Percentiles rank a stretch among this genome's conserved stretches.
Evolutionary conservation across 805 yeast species (phyloP).

Genomic region (Clavispora asparagi): DNA sequence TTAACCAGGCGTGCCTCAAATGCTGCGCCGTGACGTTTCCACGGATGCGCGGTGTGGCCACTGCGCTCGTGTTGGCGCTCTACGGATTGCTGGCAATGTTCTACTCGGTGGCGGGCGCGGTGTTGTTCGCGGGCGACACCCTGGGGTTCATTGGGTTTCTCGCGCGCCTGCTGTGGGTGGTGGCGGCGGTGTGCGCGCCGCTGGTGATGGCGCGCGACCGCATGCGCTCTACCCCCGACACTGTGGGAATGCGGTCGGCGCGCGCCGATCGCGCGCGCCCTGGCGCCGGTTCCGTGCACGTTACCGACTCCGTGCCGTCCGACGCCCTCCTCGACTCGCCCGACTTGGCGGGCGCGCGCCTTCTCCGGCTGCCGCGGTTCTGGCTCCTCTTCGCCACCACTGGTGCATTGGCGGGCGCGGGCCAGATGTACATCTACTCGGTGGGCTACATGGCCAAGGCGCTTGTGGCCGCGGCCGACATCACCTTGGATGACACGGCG

Average conservation of each 20-base stretch:
- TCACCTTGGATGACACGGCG: slow-evolving; percentile 20
- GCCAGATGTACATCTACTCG: slow-evolving; percentile 44
- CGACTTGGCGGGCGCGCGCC: slow-evolving; percentile 12
- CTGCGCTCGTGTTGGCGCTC: slow-evolving; percentile 68
- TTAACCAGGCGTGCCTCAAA: slow-evolving; percentile 61
- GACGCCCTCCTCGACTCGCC: background rate
- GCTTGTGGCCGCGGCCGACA: slow-evolving; percentile 15
- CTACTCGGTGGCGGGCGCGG: slow-evolving; percentile 51
- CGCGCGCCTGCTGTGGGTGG: slow-evolving; percentile 36
- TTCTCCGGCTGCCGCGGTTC: slow-evolving; percentile 23
- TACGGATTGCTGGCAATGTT: slow-evolving; percentile 72
- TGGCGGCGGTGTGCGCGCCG: slow-evolving; percentile 44
- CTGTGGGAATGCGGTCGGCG: background rate
- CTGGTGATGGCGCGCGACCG: slow-evolving; percentile 37
- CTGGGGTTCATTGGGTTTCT: slow-evolving; percentile 46
- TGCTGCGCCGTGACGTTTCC: slow-evolving; percentile 73
- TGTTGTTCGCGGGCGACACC: slow-evolving; percentile 55
- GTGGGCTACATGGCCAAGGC: slow-evolving; percentile 44
- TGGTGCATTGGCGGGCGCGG: slow-evolving; percentile 37
- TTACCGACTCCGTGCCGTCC: too few relatives aligned
- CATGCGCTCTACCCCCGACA: slow-evolving; percentile 15
- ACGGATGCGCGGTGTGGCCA: slow-evolving; percentile 62
- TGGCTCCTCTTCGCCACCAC: slow-evolving; percentile 36
- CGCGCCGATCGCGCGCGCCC: slow-evolving; percentile 10
- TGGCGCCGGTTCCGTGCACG: too few relatives aligned